Evolutionary conservation across 2,329 filamentous ascomycete species (phyloP).

Genomic region (Colletotrichum eremochloae): DNA sequence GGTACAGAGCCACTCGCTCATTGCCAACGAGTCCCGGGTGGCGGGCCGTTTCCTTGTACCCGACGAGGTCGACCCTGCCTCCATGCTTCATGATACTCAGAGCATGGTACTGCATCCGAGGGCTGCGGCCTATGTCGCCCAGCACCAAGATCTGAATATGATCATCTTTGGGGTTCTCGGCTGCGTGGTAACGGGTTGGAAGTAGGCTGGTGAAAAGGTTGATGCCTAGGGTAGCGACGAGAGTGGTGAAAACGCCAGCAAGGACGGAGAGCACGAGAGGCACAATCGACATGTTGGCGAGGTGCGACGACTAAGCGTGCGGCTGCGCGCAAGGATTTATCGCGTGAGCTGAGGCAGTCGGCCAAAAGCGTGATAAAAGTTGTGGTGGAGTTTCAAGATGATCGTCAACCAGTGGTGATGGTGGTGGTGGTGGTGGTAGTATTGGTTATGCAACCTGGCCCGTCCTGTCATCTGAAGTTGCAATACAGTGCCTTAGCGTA

Average conservation of each 20-base stretch:
- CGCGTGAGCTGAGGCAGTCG: conserved; percentile 1
- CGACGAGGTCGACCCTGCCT: conserved; percentile 85
- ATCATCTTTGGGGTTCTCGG: conserved; percentile 54
- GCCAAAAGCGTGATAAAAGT: background rate
- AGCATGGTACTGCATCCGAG: conserved; percentile 98
- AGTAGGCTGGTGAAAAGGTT: conserved; percentile 45
- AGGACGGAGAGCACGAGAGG: conserved; percentile 32
- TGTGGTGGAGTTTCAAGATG: conserved; percentile 22
- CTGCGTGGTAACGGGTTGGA: conserved; percentile 54
- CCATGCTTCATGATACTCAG: conserved; percentile 89
- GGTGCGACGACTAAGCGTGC: background rate
- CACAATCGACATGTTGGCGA: conserved; percentile 29
- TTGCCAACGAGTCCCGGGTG: conserved; percentile 82
- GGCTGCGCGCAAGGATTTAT: background rate
- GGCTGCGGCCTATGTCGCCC: conserved; percentile 94
- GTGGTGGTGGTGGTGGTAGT: conserved; percentile 16
- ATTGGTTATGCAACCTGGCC: conserved; percentile 33
- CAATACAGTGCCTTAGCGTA: conserved; percentile 31
- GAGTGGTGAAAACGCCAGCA: conserved; percentile 35
- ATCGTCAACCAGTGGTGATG: conserved; percentile 8
- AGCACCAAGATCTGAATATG: conserved; percentile 87
- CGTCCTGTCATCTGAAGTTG: conserved; percentile 40
- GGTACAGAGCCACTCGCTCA: conserved; percentile 77
- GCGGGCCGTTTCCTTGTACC: conserved; percentile 88
- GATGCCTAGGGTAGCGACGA: conserved; percentile 32